Evolutionary conservation across 2,329 filamentous ascomycete genomes (phyloP), one percentile per base, ranked within the genome.

Genomic region (Beauveria sp.): DNA sequence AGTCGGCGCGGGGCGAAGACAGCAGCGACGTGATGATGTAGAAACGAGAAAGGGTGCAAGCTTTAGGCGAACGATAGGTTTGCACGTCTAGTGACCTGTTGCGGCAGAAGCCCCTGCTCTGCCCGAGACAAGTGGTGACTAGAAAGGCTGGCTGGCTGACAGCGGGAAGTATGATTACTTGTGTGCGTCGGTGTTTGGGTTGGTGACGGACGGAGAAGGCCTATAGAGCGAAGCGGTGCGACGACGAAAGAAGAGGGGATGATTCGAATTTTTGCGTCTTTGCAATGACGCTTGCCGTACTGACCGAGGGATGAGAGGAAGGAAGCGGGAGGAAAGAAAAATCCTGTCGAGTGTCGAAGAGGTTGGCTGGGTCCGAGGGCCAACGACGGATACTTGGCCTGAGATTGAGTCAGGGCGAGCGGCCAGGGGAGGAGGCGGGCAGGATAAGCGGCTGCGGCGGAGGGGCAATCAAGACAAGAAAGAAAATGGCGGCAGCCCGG

Each of bases 271-370:
- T 51, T 59, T 55, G 51, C 59, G 62, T 61, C 61, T 57, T 55
- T 41, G 44, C 44, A 64, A 62, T 64, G 67, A 67, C 68, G 70
- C 68, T 67, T 65, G 66, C 63, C 62, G 64, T 52, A 9, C 66
- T 66, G 63, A 37, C 34, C 22, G 44, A 30, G 22, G 18, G 59
- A 54, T 63, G 67, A 50, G 46, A 63, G 46, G 47, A 47, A 24
- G 30, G 52, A 20, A 44, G 26, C 20, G 37, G 52, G 50, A 60
- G 20, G 9, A 12, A 51, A 20, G 30, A 41, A 52, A 44, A 51
- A 30, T 26, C 20, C 46, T 44, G 59, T 37, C 43, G 20, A 47
- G 55, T 58, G 55, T 61, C 34, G 30, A 28, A 40, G 50, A 47
- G 55, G 47, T 55, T 61, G 59, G 30, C 57, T 46, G 43, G 53